These are phyloP conservation scores for Pelargonium citronellum DNA, from an alignment of 441 rosid species.

Conservation along the genomic window DNA sequence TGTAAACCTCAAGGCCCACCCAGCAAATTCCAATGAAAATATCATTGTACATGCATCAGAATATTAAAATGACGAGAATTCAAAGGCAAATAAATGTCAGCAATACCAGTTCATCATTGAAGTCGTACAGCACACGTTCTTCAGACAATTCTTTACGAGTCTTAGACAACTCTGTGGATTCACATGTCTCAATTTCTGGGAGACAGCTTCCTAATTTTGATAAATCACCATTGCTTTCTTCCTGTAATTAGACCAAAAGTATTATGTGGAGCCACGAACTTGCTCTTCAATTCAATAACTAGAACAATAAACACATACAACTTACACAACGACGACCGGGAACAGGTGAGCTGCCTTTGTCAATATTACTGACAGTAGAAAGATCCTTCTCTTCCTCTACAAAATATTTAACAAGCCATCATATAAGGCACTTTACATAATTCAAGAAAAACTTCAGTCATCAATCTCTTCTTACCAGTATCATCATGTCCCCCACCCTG, in stretches of 20 bases:
- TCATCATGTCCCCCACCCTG: slow-evolving; percentile 34
- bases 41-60: not conserved
- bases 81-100: not conserved
- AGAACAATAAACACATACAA: slow-evolving; percentile 96
- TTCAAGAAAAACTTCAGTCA: slow-evolving; percentile 23
- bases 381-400: slow-evolving; percentile 42
- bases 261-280: slow-evolving; percentile 50
- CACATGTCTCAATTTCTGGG: slow-evolving; percentile 29
- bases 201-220: slow-evolving; percentile 36
- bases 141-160: slow-evolving; percentile 31
- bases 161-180: slow-evolving; percentile 25
- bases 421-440: slow-evolving; percentile 28
- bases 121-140: slow-evolving; percentile 49
- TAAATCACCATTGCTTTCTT: slow-evolving; percentile 47
- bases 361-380: slow-evolving; percentile 36
- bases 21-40: not conserved
- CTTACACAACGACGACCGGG: slow-evolving; percentile 98
- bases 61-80: slow-evolving; percentile 3
- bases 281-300: slow-evolving; percentile 34
- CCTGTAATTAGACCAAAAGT: slow-evolving; percentile 45
- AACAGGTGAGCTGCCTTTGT: slow-evolving; percentile 33
- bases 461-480: slow-evolving; percentile 37
- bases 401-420: slow-evolving; percentile 21
- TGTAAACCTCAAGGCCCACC: slow-evolving; percentile 8
- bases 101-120: slow-evolving; percentile 75